These are phyloP conservation scores for Thermomyces lanuginosus DNA, from an alignment of 2,329 filamentous ascomycete species.

Conservation along the genomic window DNA sequence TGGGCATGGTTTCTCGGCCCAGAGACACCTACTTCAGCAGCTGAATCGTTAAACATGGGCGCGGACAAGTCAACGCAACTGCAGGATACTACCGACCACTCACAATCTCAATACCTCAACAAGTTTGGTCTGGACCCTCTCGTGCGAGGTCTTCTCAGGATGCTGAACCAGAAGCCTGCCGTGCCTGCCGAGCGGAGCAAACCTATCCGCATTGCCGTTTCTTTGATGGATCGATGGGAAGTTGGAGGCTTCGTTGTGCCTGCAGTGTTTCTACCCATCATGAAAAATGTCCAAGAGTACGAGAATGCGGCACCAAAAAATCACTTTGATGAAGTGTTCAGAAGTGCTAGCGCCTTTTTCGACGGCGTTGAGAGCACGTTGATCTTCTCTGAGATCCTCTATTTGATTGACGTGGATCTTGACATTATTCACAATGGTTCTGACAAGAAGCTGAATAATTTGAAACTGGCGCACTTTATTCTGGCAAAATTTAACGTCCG, in stretches of 20 bases:
- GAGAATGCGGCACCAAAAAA: constrained; percentile 49
- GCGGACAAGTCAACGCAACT: constrained; percentile 14
- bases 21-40: constrained; percentile 31
- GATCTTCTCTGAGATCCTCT: constrained; percentile 71
- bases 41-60: constrained; percentile 13
- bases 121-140: constrained; percentile 60
- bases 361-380: constrained; percentile 89
- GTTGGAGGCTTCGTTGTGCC: constrained; percentile 82
- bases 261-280: constrained; percentile 70
- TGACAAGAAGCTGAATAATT: constrained; percentile 41
- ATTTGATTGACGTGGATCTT: constrained; percentile 40
- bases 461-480: constrained; percentile 67
- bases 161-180: constrained; percentile 46
- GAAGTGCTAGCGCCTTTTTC: constrained; percentile 90
- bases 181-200: constrained; percentile 54
- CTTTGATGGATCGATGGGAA: constrained; percentile 96
- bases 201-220: constrained; percentile 82
- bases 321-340: constrained; percentile 71
- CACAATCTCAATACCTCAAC: constrained; percentile 67
- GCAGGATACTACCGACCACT: too few species aligned
- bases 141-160: constrained; percentile 55
- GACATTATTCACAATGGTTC: constrained; percentile 35
- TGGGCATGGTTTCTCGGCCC: constrained; percentile 94
- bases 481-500: constrained; percentile 77
- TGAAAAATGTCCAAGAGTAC: constrained; percentile 64